phyloP scores from a whole-genome alignment of 331 rosid genomes.

The Telfairia occidentalis region DNA sequence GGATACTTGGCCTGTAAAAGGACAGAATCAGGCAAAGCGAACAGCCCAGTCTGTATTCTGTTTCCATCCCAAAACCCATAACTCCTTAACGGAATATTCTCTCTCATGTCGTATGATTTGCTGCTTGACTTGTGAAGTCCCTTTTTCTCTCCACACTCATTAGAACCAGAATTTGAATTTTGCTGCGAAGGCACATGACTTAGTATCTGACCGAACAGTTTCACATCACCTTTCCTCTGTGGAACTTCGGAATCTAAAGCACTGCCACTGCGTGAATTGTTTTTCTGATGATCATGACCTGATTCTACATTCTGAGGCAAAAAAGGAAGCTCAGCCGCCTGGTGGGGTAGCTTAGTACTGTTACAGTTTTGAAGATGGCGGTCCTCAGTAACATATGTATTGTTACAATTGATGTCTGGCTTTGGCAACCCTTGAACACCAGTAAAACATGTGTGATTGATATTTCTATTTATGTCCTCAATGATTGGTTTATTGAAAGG shows the following conservation, averaged over 20 bases:
- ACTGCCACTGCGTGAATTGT: conserved; percentile 21
- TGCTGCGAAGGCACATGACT: conserved; percentile 44
- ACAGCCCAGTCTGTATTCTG: conserved; percentile 47
- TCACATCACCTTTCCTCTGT: conserved; percentile 77
- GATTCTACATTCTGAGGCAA: conserved; percentile 34
- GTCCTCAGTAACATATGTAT: conserved; percentile 5
- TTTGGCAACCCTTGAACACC: conserved; percentile 15
- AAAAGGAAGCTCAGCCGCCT: conserved; percentile 34
- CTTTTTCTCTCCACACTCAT: conserved; percentile 37
- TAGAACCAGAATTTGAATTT: conserved; percentile 27
- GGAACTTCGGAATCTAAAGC: conserved; percentile 53
- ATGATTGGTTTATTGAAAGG: conserved; percentile 30
- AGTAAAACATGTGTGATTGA: conserved; percentile 27
- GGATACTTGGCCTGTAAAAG: conserved; percentile 78
- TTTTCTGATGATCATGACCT: conserved; percentile 21
- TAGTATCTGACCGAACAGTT: conserved; percentile 80
- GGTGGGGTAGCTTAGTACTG: conserved; percentile 17
- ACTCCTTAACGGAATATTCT: conserved; percentile 47
- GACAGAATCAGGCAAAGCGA: conserved; percentile 69
- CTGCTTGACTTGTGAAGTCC: conserved; percentile 28
- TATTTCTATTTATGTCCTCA: conserved; percentile 42
- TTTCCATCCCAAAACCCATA: conserved; percentile 66
- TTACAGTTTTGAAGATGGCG: conserved; percentile 20
- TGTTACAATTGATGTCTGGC: conserved; percentile 16
- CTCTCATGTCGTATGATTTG: conserved; percentile 41